Base-by-base conservation (phyloP, 1,284 basidiomycete species). In the Rhodotorula sp. region DNA sequence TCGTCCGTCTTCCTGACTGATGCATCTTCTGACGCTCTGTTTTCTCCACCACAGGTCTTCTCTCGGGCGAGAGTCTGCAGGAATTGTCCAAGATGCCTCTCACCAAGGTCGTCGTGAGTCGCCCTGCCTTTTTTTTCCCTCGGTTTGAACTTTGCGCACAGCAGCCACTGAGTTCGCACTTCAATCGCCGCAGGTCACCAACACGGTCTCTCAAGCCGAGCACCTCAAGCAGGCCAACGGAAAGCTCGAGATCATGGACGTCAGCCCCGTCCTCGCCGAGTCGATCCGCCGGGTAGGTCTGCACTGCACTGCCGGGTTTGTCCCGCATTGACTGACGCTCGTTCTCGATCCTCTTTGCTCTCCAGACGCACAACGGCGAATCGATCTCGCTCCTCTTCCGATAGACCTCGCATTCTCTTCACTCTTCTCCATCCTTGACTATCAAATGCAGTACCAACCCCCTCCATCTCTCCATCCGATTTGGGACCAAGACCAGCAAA, bases 191-290 rank as follows among this genome's bases (percentile, higher is more conserved):
- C 70, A 88, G 87, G 88, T 90, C 62, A 91, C 91, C 66, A 92
- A 92, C 83, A 90, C 90, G 23, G 87, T 91, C 70, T 88, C 89
- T 60, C 91, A 89, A 84, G 86, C 82, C 71, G 83, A 85, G 69
- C 86, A 87, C 75, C 66, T 80, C 34, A 79, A 79, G 73, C 81
- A 79, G 26, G 81, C 81, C 60, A 77, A 79, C 29, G 84, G 65
- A 85, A 82, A 83, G 73, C 78, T 87, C 67, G 85, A 85, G 69
- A 82, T 83, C 49, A 84, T 99, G 79, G 96, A 98, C 82, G 88
- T 98, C 76, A 90, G 89, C 72, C 88, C 92, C 2, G 91, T 92
- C 58, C 90, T 99, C 69, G 92, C 95, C 16, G 96, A 99, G 85
- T 93, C 91, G 79, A 97, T 99, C 76, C 90, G 97, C 61, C 85